Evolutionary conservation across 2,329 filamentous ascomycete species (phyloP).

Genomic region (Sodiomyces alkalinus): DNA sequence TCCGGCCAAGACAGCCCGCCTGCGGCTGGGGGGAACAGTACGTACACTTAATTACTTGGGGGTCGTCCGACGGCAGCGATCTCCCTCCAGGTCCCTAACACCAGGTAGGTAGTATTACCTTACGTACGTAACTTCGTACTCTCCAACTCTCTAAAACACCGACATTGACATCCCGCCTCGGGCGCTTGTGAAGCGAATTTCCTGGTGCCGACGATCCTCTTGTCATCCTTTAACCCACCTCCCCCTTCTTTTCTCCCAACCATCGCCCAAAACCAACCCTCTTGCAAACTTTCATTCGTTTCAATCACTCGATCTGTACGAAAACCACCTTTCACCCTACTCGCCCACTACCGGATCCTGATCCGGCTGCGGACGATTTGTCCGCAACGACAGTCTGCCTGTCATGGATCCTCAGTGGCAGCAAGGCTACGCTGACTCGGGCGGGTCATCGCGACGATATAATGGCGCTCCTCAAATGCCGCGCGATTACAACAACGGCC

Average conservation of each 20-base stretch:
- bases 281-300: background rate
- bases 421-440: constrained; percentile 51
- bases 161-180: background rate
- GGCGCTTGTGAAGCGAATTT: constrained; percentile 1
- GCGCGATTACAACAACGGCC: constrained; percentile 30
- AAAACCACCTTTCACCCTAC: background rate
- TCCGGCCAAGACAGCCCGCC: too few species aligned
- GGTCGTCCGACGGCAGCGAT: too few species aligned
- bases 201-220: constrained; percentile 3
- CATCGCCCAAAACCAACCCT: constrained; percentile 1
- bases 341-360: constrained; percentile 4
- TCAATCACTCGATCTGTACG: background rate
- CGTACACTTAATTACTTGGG: too few species aligned
- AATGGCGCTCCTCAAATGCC: constrained; percentile 33
- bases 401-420: constrained; percentile 35
- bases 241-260: constrained; percentile 2
- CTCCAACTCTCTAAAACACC: background rate
- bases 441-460: constrained; percentile 48
- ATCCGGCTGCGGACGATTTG: background rate
- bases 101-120: too few species aligned
- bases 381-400: constrained; percentile 9
- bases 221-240: too few species aligned
- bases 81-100: too few species aligned
- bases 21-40: too few species aligned
- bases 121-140: too few species aligned